Base-by-base conservation (phyloP, 2,329 filamentous ascomycete genomes). In the Thelonectria blattea region DNA sequence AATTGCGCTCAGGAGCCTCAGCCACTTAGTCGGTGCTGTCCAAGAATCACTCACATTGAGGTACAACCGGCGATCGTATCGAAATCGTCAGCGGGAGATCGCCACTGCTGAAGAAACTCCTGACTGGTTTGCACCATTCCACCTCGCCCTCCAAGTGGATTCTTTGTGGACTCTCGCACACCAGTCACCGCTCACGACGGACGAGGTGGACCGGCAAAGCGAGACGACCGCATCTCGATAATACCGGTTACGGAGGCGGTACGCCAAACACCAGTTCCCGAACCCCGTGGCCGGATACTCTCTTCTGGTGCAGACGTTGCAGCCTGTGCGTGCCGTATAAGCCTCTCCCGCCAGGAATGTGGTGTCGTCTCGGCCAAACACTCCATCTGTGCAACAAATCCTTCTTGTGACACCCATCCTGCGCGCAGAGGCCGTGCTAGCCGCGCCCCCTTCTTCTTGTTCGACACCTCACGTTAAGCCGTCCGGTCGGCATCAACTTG, bases 81-180 rank as follows among this genome's bases (percentile, higher is more conserved):
- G 61, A 51, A 60, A 67, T 68, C 64, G 62, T 64, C 62, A 66
- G 61, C 66, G 66, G 66, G 66, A 68, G 66, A 68, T 68, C 66
- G 66, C 60, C 66, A 46, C 57, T 58, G 61, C 52, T 61, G 45
- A 51, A 56, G 41, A 41, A n/a, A 42, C 50, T 56, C 27, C 27
- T 43, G 39, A 32, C 57, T 56, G 52, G 48, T 27, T 37, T 50
- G 37, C n/a, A 41, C 37, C 32, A 34, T 52, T 45, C 22, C 47
- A 34, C 47, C 22, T 24, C 52, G 39, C 41, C n/a, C 42, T 43
- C 27, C 41, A 34, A 43, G 52, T 55, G 52, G 52, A 34, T 42
- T 34, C 52, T 7, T n/a, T n/a, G 51, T 53, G 52, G 52, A 39
- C 42, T 46, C 42, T 27, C 14, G 11, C n/a, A 49, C 37, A 49